Evolutionary conservation across 768 basidiomycete species (phyloP).

Genomic region (Termitomyces sp.): DNA sequence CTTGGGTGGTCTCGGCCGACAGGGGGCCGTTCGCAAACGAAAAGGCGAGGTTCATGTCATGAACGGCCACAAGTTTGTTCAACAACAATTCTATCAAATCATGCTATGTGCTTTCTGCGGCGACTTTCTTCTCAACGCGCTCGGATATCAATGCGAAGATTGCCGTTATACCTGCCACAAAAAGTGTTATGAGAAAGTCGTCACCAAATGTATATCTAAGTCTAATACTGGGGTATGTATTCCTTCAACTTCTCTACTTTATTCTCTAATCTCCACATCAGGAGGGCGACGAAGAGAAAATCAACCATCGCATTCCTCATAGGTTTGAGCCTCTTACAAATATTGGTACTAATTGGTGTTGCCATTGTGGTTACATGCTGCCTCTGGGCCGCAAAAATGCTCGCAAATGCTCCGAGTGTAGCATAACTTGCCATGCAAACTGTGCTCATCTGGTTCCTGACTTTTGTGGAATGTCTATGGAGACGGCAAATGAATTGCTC

Average conservation of each 20-base stretch:
- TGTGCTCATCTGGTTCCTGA: constrained; percentile 98
- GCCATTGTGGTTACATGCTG: constrained; percentile 98
- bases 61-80: constrained; percentile 98
- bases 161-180: constrained; percentile 99
- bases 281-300: constrained; percentile 97
- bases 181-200: constrained; percentile 98
- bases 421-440: constrained; percentile 94
- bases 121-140: constrained; percentile 94
- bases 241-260: neutral
- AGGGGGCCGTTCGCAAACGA: constrained; percentile 95
- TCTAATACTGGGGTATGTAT: constrained; percentile 83
- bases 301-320: constrained; percentile 98
- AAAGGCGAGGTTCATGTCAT: constrained; percentile 99
- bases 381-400: constrained; percentile 97
- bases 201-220: constrained; percentile 99
- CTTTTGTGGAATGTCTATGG: constrained; percentile 99
- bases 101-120: constrained; percentile 98
- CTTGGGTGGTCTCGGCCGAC: constrained; percentile 85
- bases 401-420: constrained; percentile 92
- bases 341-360: constrained; percentile 98
- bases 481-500: constrained; percentile 91
- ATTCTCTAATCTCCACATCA: constrained; percentile 22
- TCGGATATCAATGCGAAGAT: constrained; percentile 99
- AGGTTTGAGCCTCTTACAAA: constrained; percentile 96
- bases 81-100: constrained; percentile 96